Evolutionary conservation across 768 basidiomycete genomes (phyloP).

Genomic region (Cantharellus cinnabarinus): DNA sequence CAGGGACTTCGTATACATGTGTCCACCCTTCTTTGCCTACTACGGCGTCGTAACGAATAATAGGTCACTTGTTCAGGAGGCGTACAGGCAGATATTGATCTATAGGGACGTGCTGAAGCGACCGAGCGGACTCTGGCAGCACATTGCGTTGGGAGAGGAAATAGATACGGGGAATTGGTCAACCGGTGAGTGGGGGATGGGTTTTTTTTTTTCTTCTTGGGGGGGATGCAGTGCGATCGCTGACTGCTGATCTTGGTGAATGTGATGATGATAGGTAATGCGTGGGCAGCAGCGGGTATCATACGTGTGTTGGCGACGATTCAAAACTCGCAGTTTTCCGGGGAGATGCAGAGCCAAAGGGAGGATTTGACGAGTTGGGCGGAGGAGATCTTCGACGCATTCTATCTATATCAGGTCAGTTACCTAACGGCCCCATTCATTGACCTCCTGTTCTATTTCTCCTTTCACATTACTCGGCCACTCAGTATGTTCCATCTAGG

Average conservation of each 20-base stretch:
- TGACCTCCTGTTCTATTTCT: conserved; percentile 4
- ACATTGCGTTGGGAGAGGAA: conserved; percentile 7
- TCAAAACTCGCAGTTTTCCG: conserved; percentile 9
- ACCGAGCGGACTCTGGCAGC: conserved; percentile 12
- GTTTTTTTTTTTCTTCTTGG: conserved; percentile 3
- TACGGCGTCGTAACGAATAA: conserved; percentile 8
- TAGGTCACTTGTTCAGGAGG: conserved; percentile 9
- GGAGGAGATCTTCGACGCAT: conserved; percentile 10
- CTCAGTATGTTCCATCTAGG: conserved; percentile 8
- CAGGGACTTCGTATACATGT: conserved; percentile 10
- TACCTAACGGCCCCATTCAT: not conserved
- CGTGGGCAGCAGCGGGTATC: conserved; percentile 17
- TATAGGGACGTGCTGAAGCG: conserved; percentile 12
- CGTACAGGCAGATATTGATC: conserved; percentile 13
- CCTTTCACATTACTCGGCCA: not conserved
- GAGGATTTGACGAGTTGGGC: conserved; percentile 13
- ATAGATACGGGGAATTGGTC: not conserved
- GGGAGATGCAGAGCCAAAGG: conserved; percentile 4
- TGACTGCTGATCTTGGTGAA: not conserved
- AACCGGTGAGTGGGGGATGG: conserved; percentile 5
- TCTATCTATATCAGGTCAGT: not conserved
- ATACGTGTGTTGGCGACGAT: conserved; percentile 14
- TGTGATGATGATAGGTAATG: conserved; percentile 12
- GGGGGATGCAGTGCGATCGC: not conserved
- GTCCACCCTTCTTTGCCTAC: conserved; percentile 15